These are phyloP conservation scores for Didymella pomorum DNA, from an alignment of 2,329 filamentous ascomycete genomes.

Conservation along the genomic window DNA sequence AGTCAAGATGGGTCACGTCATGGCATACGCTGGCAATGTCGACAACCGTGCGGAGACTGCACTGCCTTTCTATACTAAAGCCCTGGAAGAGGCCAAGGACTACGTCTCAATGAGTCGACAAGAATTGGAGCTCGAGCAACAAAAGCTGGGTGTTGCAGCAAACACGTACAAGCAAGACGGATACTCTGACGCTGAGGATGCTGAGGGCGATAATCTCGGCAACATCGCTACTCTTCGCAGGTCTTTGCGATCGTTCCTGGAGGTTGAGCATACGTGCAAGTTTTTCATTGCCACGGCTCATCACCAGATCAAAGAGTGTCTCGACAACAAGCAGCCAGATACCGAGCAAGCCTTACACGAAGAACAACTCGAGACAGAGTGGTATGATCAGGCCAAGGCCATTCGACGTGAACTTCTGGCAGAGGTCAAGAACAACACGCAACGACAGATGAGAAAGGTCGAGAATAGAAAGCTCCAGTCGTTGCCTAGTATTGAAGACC, in stretches of 20 bases:
- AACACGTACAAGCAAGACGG: slow-evolving; percentile 41
- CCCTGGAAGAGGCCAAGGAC: slow-evolving; percentile 50
- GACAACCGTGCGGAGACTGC: slow-evolving; percentile 66
- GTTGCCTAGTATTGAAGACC: slow-evolving; percentile 58
- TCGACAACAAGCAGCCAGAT: slow-evolving; percentile 66
- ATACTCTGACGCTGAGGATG: slow-evolving; percentile 48
- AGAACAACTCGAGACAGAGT: slow-evolving; percentile 73
- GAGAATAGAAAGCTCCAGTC: slow-evolving; percentile 29
- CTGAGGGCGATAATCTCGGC: slow-evolving; percentile 50
- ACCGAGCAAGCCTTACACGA: slow-evolving; percentile 72
- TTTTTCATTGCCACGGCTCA: slow-evolving; percentile 88
- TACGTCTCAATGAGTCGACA: slow-evolving; percentile 71
- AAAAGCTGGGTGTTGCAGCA: slow-evolving; percentile 39
- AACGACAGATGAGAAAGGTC: slow-evolving; percentile 68
- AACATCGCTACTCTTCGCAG: slow-evolving; percentile 68
- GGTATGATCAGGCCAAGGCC: slow-evolving; percentile 79
- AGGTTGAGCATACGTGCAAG: slow-evolving; percentile 79
- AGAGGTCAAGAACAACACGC: slow-evolving; percentile 65
- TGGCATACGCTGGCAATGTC: slow-evolving; percentile 74
- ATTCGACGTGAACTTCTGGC: slow-evolving; percentile 80
- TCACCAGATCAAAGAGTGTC: slow-evolving; percentile 81
- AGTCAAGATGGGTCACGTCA: slow-evolving; percentile 76
- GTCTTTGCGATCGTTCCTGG: slow-evolving; percentile 74
- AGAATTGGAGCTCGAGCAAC: slow-evolving; percentile 64
- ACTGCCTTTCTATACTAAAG: slow-evolving; percentile 71